Evolutionary conservation across 768 basidiomycete genomes (phyloP).

Genomic region (Suillus brevipes): DNA sequence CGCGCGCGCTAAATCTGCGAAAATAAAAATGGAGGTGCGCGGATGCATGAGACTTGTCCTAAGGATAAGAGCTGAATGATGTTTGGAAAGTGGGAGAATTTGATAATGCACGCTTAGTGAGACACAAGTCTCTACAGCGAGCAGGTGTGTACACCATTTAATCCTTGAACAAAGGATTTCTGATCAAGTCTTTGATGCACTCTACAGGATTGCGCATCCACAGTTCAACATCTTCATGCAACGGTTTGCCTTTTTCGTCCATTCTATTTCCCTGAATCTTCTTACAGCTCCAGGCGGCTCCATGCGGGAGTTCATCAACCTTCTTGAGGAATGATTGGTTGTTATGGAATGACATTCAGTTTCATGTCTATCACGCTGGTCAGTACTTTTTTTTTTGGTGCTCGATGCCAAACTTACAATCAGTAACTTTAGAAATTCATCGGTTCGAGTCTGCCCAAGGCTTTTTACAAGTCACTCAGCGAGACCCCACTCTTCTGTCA

Average conservation of each 20-base stretch:
- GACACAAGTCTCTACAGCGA: too few relatives aligned
- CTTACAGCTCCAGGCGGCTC: constrained; percentile 25
- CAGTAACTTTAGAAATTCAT: constrained; percentile 12
- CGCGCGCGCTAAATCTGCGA: too few relatives aligned
- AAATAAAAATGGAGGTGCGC: too few relatives aligned
- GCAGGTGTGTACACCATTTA: constrained; percentile 9
- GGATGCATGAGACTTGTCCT: too few relatives aligned
- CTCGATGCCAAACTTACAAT: not conserved
- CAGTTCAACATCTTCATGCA: constrained; percentile 23
- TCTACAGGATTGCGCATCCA: constrained; percentile 29
- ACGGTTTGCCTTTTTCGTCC: constrained; percentile 10
- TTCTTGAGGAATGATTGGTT: constrained; percentile 22
- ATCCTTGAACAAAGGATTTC: constrained; percentile 24
- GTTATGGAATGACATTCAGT: constrained; percentile 25
- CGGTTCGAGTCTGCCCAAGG: constrained; percentile 30
- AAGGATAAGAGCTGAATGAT: too few relatives aligned
- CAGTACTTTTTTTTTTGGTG: not conserved
- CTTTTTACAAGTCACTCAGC: constrained; percentile 33
- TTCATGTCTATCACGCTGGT: constrained; percentile 10
- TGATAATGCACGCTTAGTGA: too few relatives aligned
- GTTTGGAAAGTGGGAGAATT: too few relatives aligned
- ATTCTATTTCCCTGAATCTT: constrained; percentile 22
- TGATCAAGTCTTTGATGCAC: constrained; percentile 24
- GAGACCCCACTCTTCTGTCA: constrained; percentile 39
- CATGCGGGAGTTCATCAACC: constrained; percentile 22